Evolutionary conservation across 192 early-diverging fungal genomes (phyloP).

Genomic region (Coemansia sp.): DNA sequence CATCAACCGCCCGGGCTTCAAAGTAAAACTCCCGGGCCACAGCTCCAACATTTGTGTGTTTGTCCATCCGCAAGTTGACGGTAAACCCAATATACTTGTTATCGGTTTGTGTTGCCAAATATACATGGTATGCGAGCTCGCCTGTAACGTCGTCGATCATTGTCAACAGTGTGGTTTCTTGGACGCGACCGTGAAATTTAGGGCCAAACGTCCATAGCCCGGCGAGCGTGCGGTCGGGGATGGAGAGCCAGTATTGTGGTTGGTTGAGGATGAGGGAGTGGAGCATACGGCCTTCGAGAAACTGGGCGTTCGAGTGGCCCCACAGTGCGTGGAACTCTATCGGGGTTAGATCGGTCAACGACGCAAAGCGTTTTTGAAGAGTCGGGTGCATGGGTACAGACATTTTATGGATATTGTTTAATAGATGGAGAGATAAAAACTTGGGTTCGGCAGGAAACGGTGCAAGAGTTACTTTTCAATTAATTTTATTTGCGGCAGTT

Average conservation of each 20-base stretch:
- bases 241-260: slow-evolving; percentile 23
- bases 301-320: slow-evolving; percentile 13
- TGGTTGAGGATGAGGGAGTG: not conserved
- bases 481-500: no score
- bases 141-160: slow-evolving; percentile 31
- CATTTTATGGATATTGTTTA: not conserved
- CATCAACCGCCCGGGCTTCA: not conserved
- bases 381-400: slow-evolving; percentile 4
- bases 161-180: slow-evolving; percentile 21
- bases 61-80: slow-evolving; percentile 27
- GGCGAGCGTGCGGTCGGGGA: slow-evolving; percentile 1
- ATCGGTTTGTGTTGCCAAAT: not conserved
- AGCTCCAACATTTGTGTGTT: not conserved
- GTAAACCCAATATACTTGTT: slow-evolving; percentile 23
- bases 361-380: slow-evolving; percentile 10
- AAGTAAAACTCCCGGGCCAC: slow-evolving; percentile 19
- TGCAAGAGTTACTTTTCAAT: no score
- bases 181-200: not conserved
- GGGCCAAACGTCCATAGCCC: slow-evolving; percentile 27
- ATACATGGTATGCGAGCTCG: slow-evolving; percentile 21
- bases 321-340: slow-evolving; percentile 22
- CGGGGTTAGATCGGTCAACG: slow-evolving; percentile 13
- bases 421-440: no score
- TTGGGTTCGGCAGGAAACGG: no score
- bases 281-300: slow-evolving; percentile 15